Base-by-base conservation (phyloP, 2,329 filamentous ascomycete genomes). In the Fusarium buxicola region DNA sequence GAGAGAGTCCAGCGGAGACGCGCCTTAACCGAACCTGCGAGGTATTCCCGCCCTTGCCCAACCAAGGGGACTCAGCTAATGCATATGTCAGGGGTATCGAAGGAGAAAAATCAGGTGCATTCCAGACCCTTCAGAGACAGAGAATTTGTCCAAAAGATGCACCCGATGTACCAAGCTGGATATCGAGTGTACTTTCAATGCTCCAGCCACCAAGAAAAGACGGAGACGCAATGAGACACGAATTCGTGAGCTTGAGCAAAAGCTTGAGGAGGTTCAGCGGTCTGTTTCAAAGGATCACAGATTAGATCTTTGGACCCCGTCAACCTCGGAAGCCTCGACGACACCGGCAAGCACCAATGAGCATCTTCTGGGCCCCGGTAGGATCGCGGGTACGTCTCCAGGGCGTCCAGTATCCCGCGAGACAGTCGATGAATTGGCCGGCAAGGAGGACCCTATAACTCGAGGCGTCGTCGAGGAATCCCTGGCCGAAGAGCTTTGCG, bases 161-260 rank as follows among this genome's bases (percentile, higher is more conserved):
- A 44, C 38, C 6, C 32, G 55, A 27, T 62, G 58, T 31, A 31
- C 27, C 13, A 62, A 62, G 11, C 46, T 62, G 13, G 40, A 43
- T 11, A 31, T 63, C 3, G 47, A 56, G 7, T 63, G 60, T 7
- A n/a, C 54, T 1, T 63, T 63, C 10, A 30, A 43, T 5, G 34
- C 60, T 12, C 56, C 60, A 7, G 52, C 48, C 15, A 54, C 40
- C 18, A 63, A 53, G n/a, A 58, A 39, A 18, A 54, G 36, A 18
- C 43, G 60, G 11, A 49, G 28, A 34, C 30, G 60, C 11, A 63
- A 63, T 32, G 60, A 63, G 25, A 54, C 56, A 2, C 35, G 56
- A 16, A 63, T 60, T 27, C 44, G 48, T 10, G 60, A 60, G 15
- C 48, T 63, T 1, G 60, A 63, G 16, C 51, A 46, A 6, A 60